A percentile compares a stretch with the other conserved stretches of the same genome.
These are phyloP conservation scores for Penicillium hesseltinei DNA, from an alignment of 2,329 filamentous ascomycete species.

Conservation along the genomic window DNA sequence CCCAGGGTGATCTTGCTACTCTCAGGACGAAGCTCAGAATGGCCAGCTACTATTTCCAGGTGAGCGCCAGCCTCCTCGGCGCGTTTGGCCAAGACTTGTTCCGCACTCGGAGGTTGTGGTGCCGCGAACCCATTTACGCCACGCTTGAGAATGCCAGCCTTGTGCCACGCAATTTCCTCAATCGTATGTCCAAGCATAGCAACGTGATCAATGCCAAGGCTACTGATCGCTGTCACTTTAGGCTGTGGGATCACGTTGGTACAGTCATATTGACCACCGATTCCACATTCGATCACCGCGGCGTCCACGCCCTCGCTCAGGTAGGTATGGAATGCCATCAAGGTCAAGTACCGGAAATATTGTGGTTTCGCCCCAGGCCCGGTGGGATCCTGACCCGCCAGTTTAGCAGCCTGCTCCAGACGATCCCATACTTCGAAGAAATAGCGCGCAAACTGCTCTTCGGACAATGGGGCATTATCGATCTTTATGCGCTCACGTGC, in stretches of 20 bases:
- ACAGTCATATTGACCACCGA: constrained; percentile 88
- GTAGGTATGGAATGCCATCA: constrained; percentile 85
- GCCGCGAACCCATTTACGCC: constrained; percentile 64
- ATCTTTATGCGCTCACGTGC: constrained; percentile 83
- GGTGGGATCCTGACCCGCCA: constrained; percentile 53
- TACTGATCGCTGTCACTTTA: constrained; percentile 71
- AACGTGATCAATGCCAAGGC: constrained; percentile 81
- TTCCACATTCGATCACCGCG: constrained; percentile 87
- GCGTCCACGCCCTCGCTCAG: constrained; percentile 70
- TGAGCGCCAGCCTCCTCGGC: constrained; percentile 51
- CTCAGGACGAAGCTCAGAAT: constrained; percentile 43
- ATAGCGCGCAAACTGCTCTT: constrained; percentile 68
- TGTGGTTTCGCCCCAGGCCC: constrained; percentile 68
- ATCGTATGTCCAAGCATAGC: constrained; percentile 76
- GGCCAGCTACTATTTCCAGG: constrained; percentile 50
- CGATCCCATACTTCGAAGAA: constrained; percentile 84
- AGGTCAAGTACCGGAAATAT: constrained; percentile 87
- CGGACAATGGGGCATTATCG: constrained; percentile 67
- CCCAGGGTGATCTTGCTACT: constrained; percentile 54
- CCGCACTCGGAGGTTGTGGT: constrained; percentile 54
- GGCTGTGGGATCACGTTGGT: constrained; percentile 80
- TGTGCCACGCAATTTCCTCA: constrained; percentile 86
- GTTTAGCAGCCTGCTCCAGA: constrained; percentile 54
- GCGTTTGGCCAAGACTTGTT: constrained; percentile 56
- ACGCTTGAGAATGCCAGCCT: constrained; percentile 79